phyloP scores from a whole-genome alignment of 2,329 filamentous ascomycete species.

The Ophiocordyceps camponoti-saundersi region DNA sequence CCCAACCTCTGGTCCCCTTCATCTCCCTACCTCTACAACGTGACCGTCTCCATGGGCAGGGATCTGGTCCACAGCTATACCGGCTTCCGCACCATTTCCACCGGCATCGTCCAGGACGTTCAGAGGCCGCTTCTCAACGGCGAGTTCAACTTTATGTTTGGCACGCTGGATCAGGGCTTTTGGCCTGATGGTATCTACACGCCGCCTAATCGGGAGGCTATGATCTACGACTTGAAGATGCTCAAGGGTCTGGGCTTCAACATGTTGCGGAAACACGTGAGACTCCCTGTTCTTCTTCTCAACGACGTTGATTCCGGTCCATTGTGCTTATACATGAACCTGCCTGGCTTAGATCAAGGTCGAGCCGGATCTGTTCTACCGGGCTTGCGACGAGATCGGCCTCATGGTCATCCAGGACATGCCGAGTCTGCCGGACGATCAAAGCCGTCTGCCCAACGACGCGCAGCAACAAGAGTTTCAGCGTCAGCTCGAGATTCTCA shows the following conservation, averaged over 20 bases:
- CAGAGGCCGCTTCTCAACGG: slow-evolving; percentile 49
- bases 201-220: slow-evolving; percentile 47
- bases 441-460: slow-evolving; percentile 17
- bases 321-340: not conserved
- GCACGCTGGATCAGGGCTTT: slow-evolving; percentile 53
- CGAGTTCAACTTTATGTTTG: slow-evolving; percentile 51
- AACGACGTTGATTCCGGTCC: too few species aligned
- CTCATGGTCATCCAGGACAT: slow-evolving; percentile 56
- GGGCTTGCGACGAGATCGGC: slow-evolving; percentile 48
- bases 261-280: slow-evolving; percentile 52
- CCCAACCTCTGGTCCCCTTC: slow-evolving; percentile 49
- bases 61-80: slow-evolving; percentile 48
- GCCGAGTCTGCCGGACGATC: slow-evolving; percentile 34
- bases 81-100: slow-evolving; percentile 47
- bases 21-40: slow-evolving; percentile 45
- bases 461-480: slow-evolving; percentile 46
- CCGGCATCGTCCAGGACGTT: slow-evolving; percentile 37
- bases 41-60: slow-evolving; percentile 32
- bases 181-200: slow-evolving; percentile 56
- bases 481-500: slow-evolving; percentile 42
- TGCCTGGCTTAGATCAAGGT: slow-evolving; percentile 39
- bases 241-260: slow-evolving; percentile 53
- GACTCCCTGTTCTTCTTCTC: slow-evolving; percentile 7
- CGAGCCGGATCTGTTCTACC: slow-evolving; percentile 49
- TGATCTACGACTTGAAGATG: slow-evolving; percentile 47